Percentiles rank a stretch among this genome's conserved stretches.
Conservation (phyloP, 2,329 filamentous ascomycete species). For the Xylariaceae sp. region DNA sequence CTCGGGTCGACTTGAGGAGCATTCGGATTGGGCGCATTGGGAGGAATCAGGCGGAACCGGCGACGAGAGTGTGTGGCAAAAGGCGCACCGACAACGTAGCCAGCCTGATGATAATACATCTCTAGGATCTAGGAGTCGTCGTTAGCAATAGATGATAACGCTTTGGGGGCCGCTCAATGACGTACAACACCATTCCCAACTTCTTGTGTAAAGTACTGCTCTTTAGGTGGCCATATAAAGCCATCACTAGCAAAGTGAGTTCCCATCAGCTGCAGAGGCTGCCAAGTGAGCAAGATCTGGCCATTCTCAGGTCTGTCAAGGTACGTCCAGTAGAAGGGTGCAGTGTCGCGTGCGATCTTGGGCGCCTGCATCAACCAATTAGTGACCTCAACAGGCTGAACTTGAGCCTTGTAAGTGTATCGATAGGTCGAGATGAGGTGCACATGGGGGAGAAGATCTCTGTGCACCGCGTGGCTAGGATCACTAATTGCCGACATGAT, state of each 20-base stretch:
- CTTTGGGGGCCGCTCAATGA: constrained; percentile 14
- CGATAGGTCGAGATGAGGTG: constrained; percentile 86
- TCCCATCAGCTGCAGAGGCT: constrained; percentile 74
- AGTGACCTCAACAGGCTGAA: constrained; percentile 79
- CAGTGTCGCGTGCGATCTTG: constrained; percentile 81
- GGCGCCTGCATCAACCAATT: constrained; percentile 85
- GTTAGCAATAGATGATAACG: constrained; percentile 27
- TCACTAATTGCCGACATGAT: constrained; percentile 48
- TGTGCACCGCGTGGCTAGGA: constrained; percentile 55
- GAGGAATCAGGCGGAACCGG: constrained; percentile 83
- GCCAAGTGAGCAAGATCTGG: constrained; percentile 86
- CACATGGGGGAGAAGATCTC: constrained; percentile 76
- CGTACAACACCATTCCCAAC: constrained; percentile 66
- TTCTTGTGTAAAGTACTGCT: constrained; percentile 79
- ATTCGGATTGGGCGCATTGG: constrained; percentile 72
- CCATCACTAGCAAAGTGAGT: constrained; percentile 88
- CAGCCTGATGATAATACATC: constrained; percentile 81
- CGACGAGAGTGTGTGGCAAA: constrained; percentile 79
- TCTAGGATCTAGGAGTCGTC: constrained; percentile 82
- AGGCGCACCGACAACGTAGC: constrained; percentile 79
- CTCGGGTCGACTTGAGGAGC: constrained; percentile 77
- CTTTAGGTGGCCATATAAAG: constrained; percentile 86
- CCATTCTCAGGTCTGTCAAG: constrained; percentile 83
- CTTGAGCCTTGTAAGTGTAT: constrained; percentile 75
- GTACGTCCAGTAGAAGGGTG: constrained; percentile 93